Evolutionary conservation across 805 yeast genomes (phyloP), one percentile per base, ranked within the genome.

Genomic region (Schwanniomyces yamadae): DNA sequence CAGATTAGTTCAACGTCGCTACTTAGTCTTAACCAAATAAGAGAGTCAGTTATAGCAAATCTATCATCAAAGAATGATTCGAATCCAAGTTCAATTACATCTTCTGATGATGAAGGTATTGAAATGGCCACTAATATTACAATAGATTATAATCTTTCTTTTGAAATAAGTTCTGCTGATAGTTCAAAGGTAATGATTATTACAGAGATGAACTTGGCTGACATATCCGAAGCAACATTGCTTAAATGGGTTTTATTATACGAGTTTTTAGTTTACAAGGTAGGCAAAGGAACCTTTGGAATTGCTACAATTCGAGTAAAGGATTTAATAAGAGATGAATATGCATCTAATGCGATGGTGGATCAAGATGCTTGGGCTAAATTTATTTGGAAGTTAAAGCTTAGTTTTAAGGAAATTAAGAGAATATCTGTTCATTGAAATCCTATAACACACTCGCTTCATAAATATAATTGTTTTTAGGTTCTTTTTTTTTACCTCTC

Each of bases 211-310:
- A 29, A 39, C 16, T 26, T 31, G 5, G 31, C 37, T 10, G 12
- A 58, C 4, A 48, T 60, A 4, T 48, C 51, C 23, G 78, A 73
- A 40, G 31, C 59, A 3, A 54, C 56, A n/a, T 44, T 71, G 5
- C 44, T 69, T 6, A 52, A 57, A 40, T 47, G 59, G 39, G 51
- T 66, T 3, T 55, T 69, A 0, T 28, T 59, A 21, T 69, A 58
- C 44, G 73, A 69, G 28, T 61, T 16, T 25, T 19, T 39, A 15
- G 26, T 35, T 5, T 23, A 22, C 8, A 21, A 22, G 4, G 28
- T 23, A 6, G 33, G 26, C 9, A 15, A 28, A n/a, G 29, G 23
- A 4, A 10, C 20, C n/a, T 14, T 24, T 8, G 39, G 36, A 9
- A 30, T 39, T 15, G 17, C 15, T 6, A 31, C 39, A 15, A 30